Conservation (phyloP, 2,329 filamentous ascomycete species). For the Lasiodiplodia sp. region DNA sequence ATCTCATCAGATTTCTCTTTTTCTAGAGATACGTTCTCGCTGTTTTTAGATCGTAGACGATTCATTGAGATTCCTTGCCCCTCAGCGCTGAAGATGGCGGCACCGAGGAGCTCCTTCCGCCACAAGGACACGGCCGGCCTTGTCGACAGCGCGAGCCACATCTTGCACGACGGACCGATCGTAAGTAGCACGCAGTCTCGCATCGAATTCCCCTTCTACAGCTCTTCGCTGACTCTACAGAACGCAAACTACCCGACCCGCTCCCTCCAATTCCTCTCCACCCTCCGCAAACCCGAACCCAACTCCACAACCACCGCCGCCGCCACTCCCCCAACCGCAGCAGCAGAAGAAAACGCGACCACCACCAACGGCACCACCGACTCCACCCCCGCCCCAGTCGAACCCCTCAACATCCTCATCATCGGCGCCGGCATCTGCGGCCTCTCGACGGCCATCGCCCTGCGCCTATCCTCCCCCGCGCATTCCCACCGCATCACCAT, state of each 20-base stretch:
- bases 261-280: conserved; percentile 33
- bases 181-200: not conserved
- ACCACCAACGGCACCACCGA: not conserved
- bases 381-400: not conserved
- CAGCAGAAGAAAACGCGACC: conserved; percentile 15
- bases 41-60: too few relatives aligned
- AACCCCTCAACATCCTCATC: conserved; percentile 30
- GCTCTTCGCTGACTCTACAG: conserved; percentile 8
- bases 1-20: too few relatives aligned
- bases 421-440: conserved; percentile 35
- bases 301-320: conserved; percentile 4
- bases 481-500: conserved; percentile 39
- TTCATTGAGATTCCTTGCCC: too few relatives aligned
- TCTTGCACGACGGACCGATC: conserved; percentile 3
- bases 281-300: not conserved
- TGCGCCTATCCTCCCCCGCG: not conserved
- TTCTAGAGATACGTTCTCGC: too few relatives aligned
- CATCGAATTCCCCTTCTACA: too few relatives aligned
- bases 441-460: conserved; percentile 33
- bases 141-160: conserved; percentile 22
- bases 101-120: conserved; percentile 14
- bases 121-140: conserved; percentile 3
- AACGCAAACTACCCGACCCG: conserved; percentile 36
- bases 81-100: not conserved
- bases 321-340: conserved; percentile 7